Conservation (phyloP, 257 asterid genomes). For the Solanum rostratum region DNA sequence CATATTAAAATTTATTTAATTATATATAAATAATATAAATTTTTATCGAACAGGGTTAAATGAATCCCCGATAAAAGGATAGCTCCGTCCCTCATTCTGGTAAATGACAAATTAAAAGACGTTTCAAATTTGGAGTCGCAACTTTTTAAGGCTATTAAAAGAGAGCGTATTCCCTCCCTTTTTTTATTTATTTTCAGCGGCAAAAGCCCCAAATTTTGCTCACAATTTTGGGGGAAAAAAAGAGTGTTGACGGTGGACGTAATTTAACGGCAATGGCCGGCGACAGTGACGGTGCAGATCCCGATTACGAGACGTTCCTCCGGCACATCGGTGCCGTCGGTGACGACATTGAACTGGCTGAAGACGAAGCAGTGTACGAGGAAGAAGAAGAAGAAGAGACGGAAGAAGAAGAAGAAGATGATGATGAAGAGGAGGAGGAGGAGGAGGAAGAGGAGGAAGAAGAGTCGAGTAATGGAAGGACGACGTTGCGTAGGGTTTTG, state of each 20-base stretch:
- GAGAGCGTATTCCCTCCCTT: not conserved
- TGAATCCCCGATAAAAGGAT: too few species aligned
- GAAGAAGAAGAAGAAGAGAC: not conserved
- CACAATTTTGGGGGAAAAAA: not conserved
- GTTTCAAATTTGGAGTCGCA: not conserved
- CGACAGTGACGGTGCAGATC: not conserved
- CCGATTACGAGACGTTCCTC: not conserved
- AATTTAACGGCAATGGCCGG: not conserved
- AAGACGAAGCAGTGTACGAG: not conserved
- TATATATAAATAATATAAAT: too few species aligned
- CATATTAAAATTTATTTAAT: too few species aligned
- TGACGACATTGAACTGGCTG: not conserved
- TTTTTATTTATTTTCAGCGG: not conserved
- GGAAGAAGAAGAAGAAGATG: not conserved
- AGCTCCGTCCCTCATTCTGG: too few species aligned
- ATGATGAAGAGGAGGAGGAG: slow-evolving; percentile 5
- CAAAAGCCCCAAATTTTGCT: not conserved
- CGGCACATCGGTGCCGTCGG: not conserved
- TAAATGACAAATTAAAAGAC: not conserved
- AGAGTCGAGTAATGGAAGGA: not conserved
- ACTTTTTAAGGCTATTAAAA: not conserved
- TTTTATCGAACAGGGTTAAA: too few species aligned
- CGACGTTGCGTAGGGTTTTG: slow-evolving; percentile 1
- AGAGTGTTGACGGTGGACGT: not conserved
- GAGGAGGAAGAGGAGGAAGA: slow-evolving; percentile 17